Percentiles rank a stretch among this genome's conserved stretches.
phyloP scores from a whole-genome alignment of 306 rosid species.

The Fragaria iinumae region DNA sequence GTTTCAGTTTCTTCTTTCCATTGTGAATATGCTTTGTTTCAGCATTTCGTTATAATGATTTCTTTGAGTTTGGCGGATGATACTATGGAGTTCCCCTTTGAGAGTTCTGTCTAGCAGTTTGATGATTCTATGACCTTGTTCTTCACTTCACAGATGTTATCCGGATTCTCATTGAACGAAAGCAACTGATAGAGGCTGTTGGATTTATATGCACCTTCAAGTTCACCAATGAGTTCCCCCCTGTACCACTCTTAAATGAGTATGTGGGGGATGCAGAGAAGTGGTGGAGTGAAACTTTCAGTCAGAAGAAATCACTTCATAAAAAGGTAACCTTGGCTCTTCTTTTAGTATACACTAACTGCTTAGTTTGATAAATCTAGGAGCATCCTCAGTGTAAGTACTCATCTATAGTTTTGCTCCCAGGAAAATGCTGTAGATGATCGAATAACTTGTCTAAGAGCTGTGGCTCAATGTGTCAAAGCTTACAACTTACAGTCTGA shows the following conservation, averaged over 20 bases:
- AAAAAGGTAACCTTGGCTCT: constrained; percentile 25
- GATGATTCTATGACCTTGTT: neutral
- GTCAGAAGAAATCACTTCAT: neutral
- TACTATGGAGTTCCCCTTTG: neutral
- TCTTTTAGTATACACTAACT: neutral
- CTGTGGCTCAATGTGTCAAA: constrained; percentile 35
- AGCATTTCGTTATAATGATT: neutral
- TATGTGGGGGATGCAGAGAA: constrained; percentile 16
- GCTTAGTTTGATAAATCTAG: neutral
- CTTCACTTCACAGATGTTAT: constrained; percentile 39
- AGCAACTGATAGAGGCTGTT: constrained; percentile 44
- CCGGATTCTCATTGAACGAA: constrained; percentile 37
- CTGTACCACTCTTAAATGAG: constrained; percentile 31
- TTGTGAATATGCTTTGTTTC: neutral
- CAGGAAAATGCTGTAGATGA: constrained; percentile 38
- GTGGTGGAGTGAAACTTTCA: neutral
- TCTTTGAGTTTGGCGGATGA: neutral
- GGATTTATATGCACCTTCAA: constrained; percentile 50
- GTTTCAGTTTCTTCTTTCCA: no score
- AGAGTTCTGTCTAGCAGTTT: neutral
- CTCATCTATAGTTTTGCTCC: neutral
- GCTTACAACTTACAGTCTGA: constrained; percentile 40
- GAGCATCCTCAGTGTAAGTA: neutral
- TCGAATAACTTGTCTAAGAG: constrained; percentile 30
- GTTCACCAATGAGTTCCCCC: constrained; percentile 40